A percentile compares a stretch with the other conserved stretches of the same genome.
phyloP scores from a whole-genome alignment of 2,329 filamentous ascomycete species.

The Trichoderma asperellum region DNA sequence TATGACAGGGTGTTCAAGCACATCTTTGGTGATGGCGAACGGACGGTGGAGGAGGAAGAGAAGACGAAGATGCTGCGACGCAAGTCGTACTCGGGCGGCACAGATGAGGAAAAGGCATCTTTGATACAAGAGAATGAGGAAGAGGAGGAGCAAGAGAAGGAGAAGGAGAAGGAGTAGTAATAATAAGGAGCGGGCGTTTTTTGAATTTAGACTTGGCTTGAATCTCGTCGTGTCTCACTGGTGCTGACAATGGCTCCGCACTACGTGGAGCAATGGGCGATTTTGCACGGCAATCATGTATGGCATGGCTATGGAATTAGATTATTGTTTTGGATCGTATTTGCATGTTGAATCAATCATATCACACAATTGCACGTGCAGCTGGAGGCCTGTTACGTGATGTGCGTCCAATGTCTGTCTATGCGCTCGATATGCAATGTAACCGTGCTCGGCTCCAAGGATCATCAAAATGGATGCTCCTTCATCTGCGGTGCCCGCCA shows the following conservation, averaged over 20 bases:
- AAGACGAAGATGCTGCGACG: conserved; percentile 39
- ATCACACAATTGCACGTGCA: not conserved
- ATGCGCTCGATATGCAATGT: not conserved
- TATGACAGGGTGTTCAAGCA: conserved; percentile 56
- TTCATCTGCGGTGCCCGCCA: not conserved
- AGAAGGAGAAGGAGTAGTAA: not conserved
- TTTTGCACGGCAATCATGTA: not conserved
- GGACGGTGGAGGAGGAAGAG: conserved; percentile 47
- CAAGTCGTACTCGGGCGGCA: conserved; percentile 1
- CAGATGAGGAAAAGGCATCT: conserved; percentile 22
- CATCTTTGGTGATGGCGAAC: conserved; percentile 86
- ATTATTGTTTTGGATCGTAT: not conserved
- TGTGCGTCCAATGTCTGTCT: not conserved
- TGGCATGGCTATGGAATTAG: not conserved
- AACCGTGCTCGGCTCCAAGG: not conserved
- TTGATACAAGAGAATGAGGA: not conserved
- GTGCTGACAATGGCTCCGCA: conserved; percentile 4
- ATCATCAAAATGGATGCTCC: not conserved
- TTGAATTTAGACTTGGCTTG: not conserved
- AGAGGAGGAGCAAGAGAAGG: not conserved
- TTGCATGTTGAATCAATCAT: not conserved
- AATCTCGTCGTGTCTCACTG: not conserved
- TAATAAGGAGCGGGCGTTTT: not conserved
- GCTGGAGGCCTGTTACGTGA: not conserved
- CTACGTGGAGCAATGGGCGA: conserved; percentile 2